Evolutionary conservation across 2,329 filamentous ascomycete species (phyloP).

Genomic region (Arthrobotrys sphaeroides): DNA sequence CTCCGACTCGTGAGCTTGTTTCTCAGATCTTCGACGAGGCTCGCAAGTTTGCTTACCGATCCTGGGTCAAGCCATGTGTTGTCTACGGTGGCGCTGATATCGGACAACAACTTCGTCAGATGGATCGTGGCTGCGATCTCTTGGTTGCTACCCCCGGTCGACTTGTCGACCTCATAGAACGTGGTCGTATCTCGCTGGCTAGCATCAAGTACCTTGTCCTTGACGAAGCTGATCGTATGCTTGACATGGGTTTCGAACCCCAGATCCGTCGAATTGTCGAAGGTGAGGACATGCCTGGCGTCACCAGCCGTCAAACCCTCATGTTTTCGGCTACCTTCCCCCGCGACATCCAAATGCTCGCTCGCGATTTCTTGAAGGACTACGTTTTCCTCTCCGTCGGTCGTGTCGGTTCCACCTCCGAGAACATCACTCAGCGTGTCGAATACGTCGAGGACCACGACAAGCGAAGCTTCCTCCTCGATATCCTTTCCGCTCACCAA

Average conservation of each 20-base stretch:
- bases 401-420: conserved; percentile 98
- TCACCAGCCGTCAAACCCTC: conserved; percentile 88
- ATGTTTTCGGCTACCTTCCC: conserved; percentile 99
- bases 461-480: conserved; percentile 96
- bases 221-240: conserved; percentile 99
- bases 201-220: conserved; percentile 99
- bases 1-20: conserved; percentile 96
- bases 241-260: conserved; percentile 99
- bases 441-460: conserved; percentile 97
- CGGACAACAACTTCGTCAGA: conserved; percentile 95
- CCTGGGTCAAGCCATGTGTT: conserved; percentile 97
- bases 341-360: conserved; percentile 98
- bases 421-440: conserved; percentile 99
- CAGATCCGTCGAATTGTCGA: conserved; percentile 99
- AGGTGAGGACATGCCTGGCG: conserved; percentile 94
- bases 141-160: conserved; percentile 96
- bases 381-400: conserved; percentile 99
- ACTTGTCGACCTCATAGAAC: conserved; percentile 97
- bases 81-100: conserved; percentile 99
- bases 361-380: conserved; percentile 97
- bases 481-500: conserved; percentile 94
- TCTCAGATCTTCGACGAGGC: conserved; percentile 98
- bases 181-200: conserved; percentile 93
- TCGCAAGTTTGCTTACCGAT: conserved; percentile 98
- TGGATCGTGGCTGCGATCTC: conserved; percentile 96